These are phyloP conservation scores for Wickerhamiella occidentalis DNA, from an alignment of 805 yeast genomes.

Conservation along the genomic window DNA sequence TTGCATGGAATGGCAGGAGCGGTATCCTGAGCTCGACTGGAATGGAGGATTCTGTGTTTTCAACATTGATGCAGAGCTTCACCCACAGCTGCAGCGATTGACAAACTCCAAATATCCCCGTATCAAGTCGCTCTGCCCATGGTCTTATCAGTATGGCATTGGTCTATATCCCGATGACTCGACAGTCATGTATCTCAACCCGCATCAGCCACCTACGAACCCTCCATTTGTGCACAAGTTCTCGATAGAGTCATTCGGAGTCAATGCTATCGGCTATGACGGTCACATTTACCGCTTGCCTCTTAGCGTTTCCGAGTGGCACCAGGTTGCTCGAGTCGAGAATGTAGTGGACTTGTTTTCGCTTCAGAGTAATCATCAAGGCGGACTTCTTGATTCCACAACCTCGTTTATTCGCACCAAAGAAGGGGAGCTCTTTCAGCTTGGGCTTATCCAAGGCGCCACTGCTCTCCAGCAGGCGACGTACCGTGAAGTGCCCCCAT, in stretches of 20 bases:
- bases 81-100: neutral
- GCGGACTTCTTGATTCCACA: neutral
- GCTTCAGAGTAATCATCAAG: neutral
- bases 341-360: neutral
- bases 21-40: constrained; percentile 7
- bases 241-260: neutral
- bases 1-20: constrained; percentile 3
- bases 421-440: constrained; percentile 7
- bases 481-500: constrained; percentile 4
- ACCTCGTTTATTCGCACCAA: constrained; percentile 2
- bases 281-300: neutral
- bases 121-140: neutral
- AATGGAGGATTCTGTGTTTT: neutral
- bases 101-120: neutral
- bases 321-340: neutral
- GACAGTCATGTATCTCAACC: constrained; percentile 1
- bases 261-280: neutral
- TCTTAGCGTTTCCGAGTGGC: neutral
- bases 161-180: constrained; percentile 2
- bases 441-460: constrained; percentile 1
- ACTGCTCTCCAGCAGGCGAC: neutral
- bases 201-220: neutral
- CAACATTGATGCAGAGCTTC: neutral
- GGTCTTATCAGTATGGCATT: constrained; percentile 7
- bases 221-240: neutral